phyloP scores from a whole-genome alignment of 176 grass and related monocot genomes.

The Triticum turgidum region DNA sequence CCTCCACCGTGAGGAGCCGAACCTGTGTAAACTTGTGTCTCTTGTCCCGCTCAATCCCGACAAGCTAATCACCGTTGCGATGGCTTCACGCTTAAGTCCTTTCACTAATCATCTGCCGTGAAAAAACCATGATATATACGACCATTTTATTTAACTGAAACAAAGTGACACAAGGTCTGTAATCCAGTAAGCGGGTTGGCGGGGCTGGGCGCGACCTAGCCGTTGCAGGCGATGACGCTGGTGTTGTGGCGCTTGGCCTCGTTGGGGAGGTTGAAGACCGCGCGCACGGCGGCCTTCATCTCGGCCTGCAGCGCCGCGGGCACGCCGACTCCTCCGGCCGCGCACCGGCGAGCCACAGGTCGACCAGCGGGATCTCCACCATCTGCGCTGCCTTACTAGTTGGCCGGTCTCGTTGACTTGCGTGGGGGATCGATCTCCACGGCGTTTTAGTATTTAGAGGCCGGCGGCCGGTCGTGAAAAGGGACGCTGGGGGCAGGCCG shows the following conservation, averaged over 20 bases:
- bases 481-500: not conserved
- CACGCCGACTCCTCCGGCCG: not conserved
- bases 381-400: not conserved
- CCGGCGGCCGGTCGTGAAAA: not conserved
- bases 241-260: conserved; percentile 66
- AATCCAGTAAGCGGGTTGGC: conserved; percentile 52
- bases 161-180: no score
- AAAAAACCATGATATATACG: no score
- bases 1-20: no score
- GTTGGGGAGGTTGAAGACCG: conserved; percentile 73
- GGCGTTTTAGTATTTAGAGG: not conserved
- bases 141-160: no score
- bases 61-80: no score
- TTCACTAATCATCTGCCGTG: no score
- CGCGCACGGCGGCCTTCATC: conserved; percentile 70
- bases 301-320: conserved; percentile 48
- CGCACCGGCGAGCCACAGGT: conserved; percentile 25
- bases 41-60: no score
- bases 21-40: no score
- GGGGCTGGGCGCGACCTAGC: conserved; percentile 52
- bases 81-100: no score
- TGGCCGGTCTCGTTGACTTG: not conserved
- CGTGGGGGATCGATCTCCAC: not conserved
- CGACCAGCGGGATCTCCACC: conserved; percentile 44
- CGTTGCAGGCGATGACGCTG: conserved; percentile 56